Conservation (phyloP, 2,329 filamentous ascomycete species). For the Aspergillus versicolor region DNA sequence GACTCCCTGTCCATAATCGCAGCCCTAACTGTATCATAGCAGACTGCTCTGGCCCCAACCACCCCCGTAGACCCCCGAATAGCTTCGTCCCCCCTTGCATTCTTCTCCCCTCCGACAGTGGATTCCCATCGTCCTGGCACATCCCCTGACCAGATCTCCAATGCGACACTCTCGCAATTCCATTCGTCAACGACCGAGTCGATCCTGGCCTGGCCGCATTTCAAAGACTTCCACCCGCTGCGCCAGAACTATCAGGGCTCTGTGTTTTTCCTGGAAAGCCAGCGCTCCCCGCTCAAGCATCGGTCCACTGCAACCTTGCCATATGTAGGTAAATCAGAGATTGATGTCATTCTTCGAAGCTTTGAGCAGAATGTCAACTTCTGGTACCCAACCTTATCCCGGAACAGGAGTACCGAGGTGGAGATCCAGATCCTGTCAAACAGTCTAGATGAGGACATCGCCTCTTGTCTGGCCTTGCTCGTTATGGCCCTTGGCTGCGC, state of each 20-base stretch:
- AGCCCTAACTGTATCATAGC: slow-evolving; percentile 1
- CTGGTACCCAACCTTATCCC: slow-evolving; percentile 54
- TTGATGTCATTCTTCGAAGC: slow-evolving; percentile 43
- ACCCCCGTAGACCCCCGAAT: slow-evolving; percentile 10
- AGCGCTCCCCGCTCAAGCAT: slow-evolving; percentile 37
- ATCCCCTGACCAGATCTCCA: slow-evolving; percentile 35
- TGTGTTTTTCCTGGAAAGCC: slow-evolving; percentile 51
- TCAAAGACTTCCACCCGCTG: slow-evolving; percentile 47
- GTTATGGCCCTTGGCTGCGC: slow-evolving; percentile 52
- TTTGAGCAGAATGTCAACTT: slow-evolving; percentile 53
- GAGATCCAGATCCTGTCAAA: slow-evolving; percentile 34
- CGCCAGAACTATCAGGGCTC: slow-evolving; percentile 43
- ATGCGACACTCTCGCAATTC: slow-evolving; percentile 51
- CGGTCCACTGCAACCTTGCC: slow-evolving; percentile 36
- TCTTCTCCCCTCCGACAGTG: slow-evolving; percentile 14
- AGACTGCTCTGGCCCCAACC: slow-evolving; percentile 5
- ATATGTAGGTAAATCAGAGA: slow-evolving; percentile 43
- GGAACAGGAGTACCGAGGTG: slow-evolving; percentile 36
- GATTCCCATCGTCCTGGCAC: slow-evolving; percentile 21
- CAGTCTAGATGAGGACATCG: slow-evolving; percentile 38
- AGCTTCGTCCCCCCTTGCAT: slow-evolving; percentile 13
- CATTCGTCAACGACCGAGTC: slow-evolving; percentile 54
- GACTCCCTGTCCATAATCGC: background rate
- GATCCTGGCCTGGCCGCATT: slow-evolving; percentile 54
- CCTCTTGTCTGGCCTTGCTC: slow-evolving; percentile 47